Evolutionary conservation across 164 flowering plant genomes (phyloP), one percentile per base, ranked within the genome.

Genomic region (Annona squamosa): DNA sequence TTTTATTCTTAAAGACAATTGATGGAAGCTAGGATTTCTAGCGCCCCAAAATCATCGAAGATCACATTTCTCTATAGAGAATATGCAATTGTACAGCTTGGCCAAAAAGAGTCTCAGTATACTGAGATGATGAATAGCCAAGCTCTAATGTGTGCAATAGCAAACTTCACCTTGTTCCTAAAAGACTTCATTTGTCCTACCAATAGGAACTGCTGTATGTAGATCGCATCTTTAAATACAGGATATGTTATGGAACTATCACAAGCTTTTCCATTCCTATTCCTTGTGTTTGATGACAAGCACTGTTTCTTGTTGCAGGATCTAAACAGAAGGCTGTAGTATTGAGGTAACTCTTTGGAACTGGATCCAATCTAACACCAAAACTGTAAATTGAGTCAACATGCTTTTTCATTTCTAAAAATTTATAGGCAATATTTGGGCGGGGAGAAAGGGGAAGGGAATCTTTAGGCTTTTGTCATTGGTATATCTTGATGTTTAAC

Each of bases 241-340:
- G 37, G 37, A 26, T 19, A 64, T 64, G 26, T 37, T 12, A 2
- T 42, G 69, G 19, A 16, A 57, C 37, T 5, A 47, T 12, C 5
- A 9, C 46, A 18, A 5, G 7, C 47, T 43, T 67, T 3, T 10
- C 46, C 44, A 44, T 44, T 13, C 13, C 10, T 19, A 63, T 2
- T 17, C 37, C 17, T 19, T 19, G 6, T 17, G 65, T 63, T n/a
- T 67, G 46, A 6, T 67, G 16, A 42, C 69, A 67, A 44, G n/a
- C 41, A 16, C 12, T 67, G 4, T 42, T 41, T 67, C 46, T 67
- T 67, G 69, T 12, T 19, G 1, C 69, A 67, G 69, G 69, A 44
- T 42, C 69, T 67, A 67, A 67, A 42, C n/a, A 37, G 47, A 67
- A 17, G 17, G 69, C 69, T 17, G 42, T 67, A 67, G n/a, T 67